Evolutionary conservation across 768 basidiomycete species (phyloP).

Genomic region (Rhodotorula diobovata): DNA sequence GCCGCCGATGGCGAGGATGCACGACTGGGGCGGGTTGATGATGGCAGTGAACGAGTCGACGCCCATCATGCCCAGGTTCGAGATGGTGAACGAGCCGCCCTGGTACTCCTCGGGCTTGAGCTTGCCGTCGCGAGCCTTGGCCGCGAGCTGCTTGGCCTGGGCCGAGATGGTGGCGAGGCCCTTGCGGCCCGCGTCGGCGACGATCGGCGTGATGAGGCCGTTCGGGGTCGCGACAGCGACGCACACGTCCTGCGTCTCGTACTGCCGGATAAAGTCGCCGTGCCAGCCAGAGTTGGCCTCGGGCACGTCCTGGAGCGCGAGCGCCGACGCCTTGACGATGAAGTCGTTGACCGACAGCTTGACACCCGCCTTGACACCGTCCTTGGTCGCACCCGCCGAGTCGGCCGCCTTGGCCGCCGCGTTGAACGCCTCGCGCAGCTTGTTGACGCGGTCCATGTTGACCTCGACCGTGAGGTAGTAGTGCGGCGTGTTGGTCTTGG

Average conservation of each 20-base stretch:
- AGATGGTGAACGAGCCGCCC: slow-evolving; percentile 98
- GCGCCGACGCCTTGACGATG: slow-evolving; percentile 86
- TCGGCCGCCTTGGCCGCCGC: slow-evolving; percentile 58
- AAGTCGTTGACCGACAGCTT: slow-evolving; percentile 98
- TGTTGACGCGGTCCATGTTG: slow-evolving; percentile 92
- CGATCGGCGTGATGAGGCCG: slow-evolving; percentile 94
- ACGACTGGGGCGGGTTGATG: slow-evolving; percentile 97
- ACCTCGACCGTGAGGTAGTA: slow-evolving; percentile 94
- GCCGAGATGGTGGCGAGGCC: slow-evolving; percentile 88
- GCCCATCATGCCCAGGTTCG: slow-evolving; percentile 97
- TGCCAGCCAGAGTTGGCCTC: slow-evolving; percentile 98
- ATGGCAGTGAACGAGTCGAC: slow-evolving; percentile 89
- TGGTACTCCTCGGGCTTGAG: slow-evolving; percentile 93
- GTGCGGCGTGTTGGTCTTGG: slow-evolving; percentile 91
- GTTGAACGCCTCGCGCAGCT: slow-evolving; percentile 95
- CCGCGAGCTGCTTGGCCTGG: slow-evolving; percentile 85
- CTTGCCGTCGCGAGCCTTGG: slow-evolving; percentile 95
- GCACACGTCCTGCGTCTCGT: slow-evolving; percentile 95
- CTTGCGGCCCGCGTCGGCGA: slow-evolving; percentile 87
- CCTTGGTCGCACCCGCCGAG: slow-evolving; percentile 54
- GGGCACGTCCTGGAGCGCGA: slow-evolving; percentile 88
- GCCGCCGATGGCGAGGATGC: slow-evolving; percentile 90
- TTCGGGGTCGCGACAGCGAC: slow-evolving; percentile 93
- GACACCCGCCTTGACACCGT: slow-evolving; percentile 52
- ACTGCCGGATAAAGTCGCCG: slow-evolving; percentile 93